These are phyloP conservation scores for Cercis canadensis DNA, from an alignment of 306 rosid genomes.

Conservation along the genomic window DNA sequence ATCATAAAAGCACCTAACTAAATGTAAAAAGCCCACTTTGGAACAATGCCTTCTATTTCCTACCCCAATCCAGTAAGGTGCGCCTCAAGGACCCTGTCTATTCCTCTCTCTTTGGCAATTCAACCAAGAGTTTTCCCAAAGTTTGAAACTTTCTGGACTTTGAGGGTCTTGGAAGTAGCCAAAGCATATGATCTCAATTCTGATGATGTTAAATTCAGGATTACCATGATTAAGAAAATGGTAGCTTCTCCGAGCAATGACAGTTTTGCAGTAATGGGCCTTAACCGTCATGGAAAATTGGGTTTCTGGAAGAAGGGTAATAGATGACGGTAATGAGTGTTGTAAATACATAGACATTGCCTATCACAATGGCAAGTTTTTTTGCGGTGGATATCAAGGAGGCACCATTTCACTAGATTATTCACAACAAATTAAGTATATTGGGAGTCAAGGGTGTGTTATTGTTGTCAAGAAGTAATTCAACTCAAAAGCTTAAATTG, in stretches of 20 bases:
- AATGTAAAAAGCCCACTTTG: too few species aligned
- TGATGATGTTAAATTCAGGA: background rate
- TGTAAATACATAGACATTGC: background rate
- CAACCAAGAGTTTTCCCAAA: background rate
- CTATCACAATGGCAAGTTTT: background rate
- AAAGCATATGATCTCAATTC: background rate
- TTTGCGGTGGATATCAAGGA: background rate
- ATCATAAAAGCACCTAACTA: too few species aligned
- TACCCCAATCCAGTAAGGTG: too few species aligned
- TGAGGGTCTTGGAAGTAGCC: background rate
- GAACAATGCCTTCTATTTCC: too few species aligned
- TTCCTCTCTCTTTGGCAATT: background rate
- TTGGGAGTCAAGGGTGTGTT: too few species aligned
- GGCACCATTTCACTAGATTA: background rate
- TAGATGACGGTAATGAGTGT: background rate
- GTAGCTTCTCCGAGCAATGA: background rate
- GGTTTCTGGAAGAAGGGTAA: background rate
- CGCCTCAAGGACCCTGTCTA: background rate
- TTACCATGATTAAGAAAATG: background rate
- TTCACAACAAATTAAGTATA: background rate
- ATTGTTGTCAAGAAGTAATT: too few species aligned
- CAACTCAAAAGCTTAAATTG: too few species aligned
- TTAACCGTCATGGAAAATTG: background rate
- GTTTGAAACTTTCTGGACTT: background rate
- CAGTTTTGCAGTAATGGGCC: background rate